Conservation (phyloP, 1,139 yeast genomes). For the Groenewaldozyma sp. region DNA sequence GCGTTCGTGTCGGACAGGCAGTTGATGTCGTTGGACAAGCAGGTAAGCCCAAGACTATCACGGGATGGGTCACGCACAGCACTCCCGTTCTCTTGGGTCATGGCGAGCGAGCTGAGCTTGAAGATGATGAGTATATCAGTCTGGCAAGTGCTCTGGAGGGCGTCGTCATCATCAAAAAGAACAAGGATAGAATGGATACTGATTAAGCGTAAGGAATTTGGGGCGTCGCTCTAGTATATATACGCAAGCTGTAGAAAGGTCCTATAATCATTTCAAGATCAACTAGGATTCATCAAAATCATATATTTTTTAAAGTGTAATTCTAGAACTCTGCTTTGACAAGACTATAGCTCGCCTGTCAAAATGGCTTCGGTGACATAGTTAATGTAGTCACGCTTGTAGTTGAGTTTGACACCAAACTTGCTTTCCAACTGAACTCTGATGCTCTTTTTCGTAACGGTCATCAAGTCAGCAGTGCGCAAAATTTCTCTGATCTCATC, state of each 20-base stretch:
- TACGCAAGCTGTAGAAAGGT: not conserved
- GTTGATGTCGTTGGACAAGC: conserved; percentile 99
- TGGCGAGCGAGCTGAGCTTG: conserved; percentile 96
- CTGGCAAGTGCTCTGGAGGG: conserved; percentile 83
- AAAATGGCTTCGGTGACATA: conserved; percentile 33
- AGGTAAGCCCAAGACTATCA: conserved; percentile 95
- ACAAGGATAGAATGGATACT: conserved; percentile 76
- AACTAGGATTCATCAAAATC: not conserved
- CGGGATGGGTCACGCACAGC: conserved; percentile 99
- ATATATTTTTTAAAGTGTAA: not conserved
- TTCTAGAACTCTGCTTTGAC: not conserved
- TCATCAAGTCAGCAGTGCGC: conserved; percentile 32
- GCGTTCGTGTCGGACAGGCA: conserved; percentile 97
- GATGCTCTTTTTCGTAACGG: conserved; percentile 32
- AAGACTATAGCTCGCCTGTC: conserved; percentile 29
- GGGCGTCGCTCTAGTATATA: not conserved
- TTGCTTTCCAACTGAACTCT: conserved; percentile 29
- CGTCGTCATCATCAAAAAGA: conserved; percentile 81
- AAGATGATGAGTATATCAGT: conserved; percentile 85
- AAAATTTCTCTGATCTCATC: conserved; percentile 31
- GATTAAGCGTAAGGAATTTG: conserved; percentile 38
- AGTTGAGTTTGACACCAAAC: conserved; percentile 28
- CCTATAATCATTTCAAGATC: not conserved
- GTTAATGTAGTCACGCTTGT: conserved; percentile 33
- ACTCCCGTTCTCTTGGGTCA: conserved; percentile 90